Conservation (phyloP, 805 yeast species). For the Jamesozyma piceae region DNA sequence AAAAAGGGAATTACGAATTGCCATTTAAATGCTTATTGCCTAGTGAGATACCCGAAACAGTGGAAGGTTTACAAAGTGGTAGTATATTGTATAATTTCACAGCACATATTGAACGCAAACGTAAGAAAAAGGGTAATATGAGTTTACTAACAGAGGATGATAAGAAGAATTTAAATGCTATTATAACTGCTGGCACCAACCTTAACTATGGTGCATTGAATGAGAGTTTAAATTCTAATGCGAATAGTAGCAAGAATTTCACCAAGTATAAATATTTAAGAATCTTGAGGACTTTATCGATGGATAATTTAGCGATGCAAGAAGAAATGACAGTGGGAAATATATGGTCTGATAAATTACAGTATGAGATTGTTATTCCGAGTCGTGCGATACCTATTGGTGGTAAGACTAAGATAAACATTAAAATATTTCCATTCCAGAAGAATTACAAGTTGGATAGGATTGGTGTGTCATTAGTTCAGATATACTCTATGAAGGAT, state of each 20-base stretch:
- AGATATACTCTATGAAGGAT: slow-evolving; percentile 53
- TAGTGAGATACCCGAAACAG: slow-evolving; percentile 74
- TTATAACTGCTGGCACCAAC: slow-evolving; percentile 1
- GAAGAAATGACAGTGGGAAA: slow-evolving; percentile 88
- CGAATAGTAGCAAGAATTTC: neutral
- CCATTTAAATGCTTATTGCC: slow-evolving; percentile 81
- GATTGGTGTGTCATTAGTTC: slow-evolving; percentile 57
- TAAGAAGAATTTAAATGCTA: slow-evolving; percentile 1
- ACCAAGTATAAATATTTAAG: slow-evolving; percentile 50
- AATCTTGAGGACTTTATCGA: slow-evolving; percentile 70
- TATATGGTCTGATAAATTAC: slow-evolving; percentile 83
- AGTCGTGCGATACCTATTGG: slow-evolving; percentile 84
- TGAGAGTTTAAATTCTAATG: too few relatives aligned
- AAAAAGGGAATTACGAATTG: slow-evolving; percentile 72
- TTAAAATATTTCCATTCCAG: slow-evolving; percentile 64
- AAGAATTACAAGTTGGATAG: slow-evolving; percentile 69
- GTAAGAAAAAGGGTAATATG: neutral
- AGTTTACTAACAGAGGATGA: slow-evolving; percentile 1
- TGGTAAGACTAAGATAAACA: slow-evolving; percentile 55
- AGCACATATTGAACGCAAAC: slow-evolving; percentile 52
- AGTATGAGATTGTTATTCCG: slow-evolving; percentile 78
- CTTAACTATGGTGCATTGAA: neutral
- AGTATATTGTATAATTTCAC: slow-evolving; percentile 63
- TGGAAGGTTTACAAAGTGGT: slow-evolving; percentile 80
- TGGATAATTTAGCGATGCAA: slow-evolving; percentile 50